These are phyloP conservation scores for Schizochytrium sp. DNA, from an alignment of 108 stramenopile species.

Conservation along the genomic window DNA sequence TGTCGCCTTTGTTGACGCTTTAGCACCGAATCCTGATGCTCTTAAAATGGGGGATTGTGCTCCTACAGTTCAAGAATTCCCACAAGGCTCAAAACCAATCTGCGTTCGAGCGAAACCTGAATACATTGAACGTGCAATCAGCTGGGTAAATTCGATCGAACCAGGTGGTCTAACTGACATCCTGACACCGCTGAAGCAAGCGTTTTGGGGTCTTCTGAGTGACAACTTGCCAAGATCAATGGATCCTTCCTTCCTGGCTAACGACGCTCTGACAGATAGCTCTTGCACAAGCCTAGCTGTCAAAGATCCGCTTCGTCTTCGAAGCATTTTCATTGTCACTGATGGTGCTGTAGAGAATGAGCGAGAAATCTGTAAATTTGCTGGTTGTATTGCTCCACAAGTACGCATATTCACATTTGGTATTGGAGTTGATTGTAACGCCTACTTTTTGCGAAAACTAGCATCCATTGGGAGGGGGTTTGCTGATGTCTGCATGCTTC, in stretches of 20 bases:
- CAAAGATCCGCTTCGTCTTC: conserved; percentile 32
- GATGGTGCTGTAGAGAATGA: conserved; percentile 54
- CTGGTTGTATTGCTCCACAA: background rate
- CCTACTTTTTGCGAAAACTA: conserved; percentile 54
- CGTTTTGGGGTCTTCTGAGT: conserved; percentile 35
- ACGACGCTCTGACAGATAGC: background rate
- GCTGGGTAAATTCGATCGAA: background rate
- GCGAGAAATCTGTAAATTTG: conserved; percentile 48
- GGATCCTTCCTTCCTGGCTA: background rate
- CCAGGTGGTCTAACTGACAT: conserved; percentile 57
- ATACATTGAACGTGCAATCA: background rate
- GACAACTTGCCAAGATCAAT: background rate
- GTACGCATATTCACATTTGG: conserved; percentile 47
- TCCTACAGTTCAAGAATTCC: background rate
- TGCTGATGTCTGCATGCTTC: conserved; percentile 54
- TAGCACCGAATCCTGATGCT: background rate
- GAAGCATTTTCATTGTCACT: conserved; percentile 12
- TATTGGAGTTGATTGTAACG: conserved; percentile 54
- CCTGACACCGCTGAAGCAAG: conserved; percentile 44
- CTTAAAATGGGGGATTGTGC: background rate
- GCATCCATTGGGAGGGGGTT: conserved; percentile 56
- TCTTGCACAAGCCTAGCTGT: background rate
- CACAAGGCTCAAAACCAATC: background rate
- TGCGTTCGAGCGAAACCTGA: conserved; percentile 40
- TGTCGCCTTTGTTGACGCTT: conserved; percentile 15